Conservation (phyloP, 2,329 filamentous ascomycete species). For the Aureobasidium leucospermi region DNA sequence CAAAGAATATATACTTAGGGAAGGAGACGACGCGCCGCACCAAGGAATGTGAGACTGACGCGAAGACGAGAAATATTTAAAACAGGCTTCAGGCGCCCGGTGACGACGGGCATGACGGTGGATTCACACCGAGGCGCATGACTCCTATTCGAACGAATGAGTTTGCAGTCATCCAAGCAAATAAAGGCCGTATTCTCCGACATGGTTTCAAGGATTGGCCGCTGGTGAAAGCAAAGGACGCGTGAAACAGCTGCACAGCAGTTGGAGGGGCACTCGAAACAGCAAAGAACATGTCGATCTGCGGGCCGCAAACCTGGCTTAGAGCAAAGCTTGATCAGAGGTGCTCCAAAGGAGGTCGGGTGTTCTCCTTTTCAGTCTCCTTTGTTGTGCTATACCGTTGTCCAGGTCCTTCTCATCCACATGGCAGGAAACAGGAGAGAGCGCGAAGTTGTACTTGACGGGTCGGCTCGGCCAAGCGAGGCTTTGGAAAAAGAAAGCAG, state of each 20-base stretch:
- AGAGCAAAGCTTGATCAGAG: neutral
- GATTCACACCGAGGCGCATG: neutral
- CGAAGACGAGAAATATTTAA: neutral
- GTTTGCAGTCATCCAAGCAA: neutral
- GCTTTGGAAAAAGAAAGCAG: neutral
- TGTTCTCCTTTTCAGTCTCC: neutral
- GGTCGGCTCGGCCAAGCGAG: slow-evolving; percentile 1
- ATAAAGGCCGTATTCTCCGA: neutral
- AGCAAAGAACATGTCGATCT: neutral
- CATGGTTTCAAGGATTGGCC: neutral
- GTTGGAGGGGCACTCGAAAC: neutral
- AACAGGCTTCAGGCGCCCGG: slow-evolving; percentile 1
- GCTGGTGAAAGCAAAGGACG: neutral
- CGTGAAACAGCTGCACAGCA: slow-evolving; percentile 5
- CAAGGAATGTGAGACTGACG: slow-evolving; percentile 7
- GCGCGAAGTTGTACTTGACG: neutral
- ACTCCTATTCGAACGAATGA: neutral
- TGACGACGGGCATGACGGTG: neutral
- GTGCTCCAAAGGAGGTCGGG: neutral
- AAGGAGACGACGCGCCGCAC: slow-evolving; percentile 1
- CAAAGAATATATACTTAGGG: slow-evolving; percentile 5
- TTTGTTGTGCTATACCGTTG: neutral
- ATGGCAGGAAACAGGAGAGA: neutral
- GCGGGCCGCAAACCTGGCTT: neutral
- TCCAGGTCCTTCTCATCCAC: neutral